Evolutionary conservation across 225 moss, liverwort and hornwort species (phyloP).

Genomic region (Pleurozium schreberi): DNA sequence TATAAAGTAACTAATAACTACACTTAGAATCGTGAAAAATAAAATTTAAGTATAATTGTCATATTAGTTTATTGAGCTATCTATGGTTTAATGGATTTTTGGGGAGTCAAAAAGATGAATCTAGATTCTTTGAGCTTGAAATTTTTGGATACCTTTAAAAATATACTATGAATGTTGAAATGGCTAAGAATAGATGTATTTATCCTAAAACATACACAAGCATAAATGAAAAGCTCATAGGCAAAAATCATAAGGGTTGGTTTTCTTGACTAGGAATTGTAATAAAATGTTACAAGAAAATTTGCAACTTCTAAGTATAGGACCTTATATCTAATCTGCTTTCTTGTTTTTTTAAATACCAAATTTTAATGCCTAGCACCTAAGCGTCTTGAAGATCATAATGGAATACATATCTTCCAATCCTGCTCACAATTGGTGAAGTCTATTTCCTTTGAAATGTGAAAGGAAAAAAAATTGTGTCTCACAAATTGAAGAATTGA

Average conservation of each 20-base stretch:
- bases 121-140: background rate
- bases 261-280: too few species aligned
- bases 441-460: background rate
- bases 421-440: accelerated
- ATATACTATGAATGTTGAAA: background rate
- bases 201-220: accelerated
- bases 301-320: too few species aligned
- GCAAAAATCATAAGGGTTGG: background rate
- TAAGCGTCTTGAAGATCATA: background rate
- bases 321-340: background rate
- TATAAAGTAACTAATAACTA: background rate
- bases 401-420: accelerated
- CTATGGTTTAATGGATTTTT: background rate
- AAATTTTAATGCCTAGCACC: background rate
- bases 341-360: background rate
- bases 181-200: background rate
- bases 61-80: background rate
- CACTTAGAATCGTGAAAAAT: accelerated
- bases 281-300: background rate
- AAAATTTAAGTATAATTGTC: background rate
- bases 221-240: background rate
- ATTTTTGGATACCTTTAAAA: background rate
- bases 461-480: background rate
- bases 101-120: background rate
- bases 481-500: background rate